phyloP scores from a whole-genome alignment of 352 stramenopile species.

The Pythium angustatum region DNA sequence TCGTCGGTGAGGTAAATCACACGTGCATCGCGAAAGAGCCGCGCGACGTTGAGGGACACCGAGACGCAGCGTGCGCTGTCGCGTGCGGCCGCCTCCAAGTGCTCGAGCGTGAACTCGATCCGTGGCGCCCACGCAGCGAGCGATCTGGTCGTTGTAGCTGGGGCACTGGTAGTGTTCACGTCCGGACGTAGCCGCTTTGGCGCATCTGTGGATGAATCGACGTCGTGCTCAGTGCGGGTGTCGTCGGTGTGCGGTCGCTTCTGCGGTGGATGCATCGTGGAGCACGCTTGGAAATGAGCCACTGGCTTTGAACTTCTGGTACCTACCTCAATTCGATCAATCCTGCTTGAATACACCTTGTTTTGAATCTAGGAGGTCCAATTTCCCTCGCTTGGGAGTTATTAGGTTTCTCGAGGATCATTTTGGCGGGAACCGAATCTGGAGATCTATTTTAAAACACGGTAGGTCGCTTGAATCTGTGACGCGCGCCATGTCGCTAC shows the following conservation, averaged over 20 bases:
- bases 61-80: constrained; percentile 28
- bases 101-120: constrained; percentile 24
- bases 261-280: not conserved
- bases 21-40: constrained; percentile 26
- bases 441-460: too few species aligned
- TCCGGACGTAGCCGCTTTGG: constrained; percentile 15
- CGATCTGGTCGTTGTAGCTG: not conserved
- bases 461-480: too few species aligned
- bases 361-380: too few species aligned
- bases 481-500: too few species aligned
- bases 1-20: constrained; percentile 35
- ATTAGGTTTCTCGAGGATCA: too few species aligned
- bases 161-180: not conserved
- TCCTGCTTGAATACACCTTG: too few species aligned
- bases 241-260: too few species aligned
- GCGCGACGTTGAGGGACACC: constrained; percentile 26
- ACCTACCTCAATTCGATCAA: not conserved
- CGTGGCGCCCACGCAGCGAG: not conserved
- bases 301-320: not conserved
- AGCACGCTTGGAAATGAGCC: not conserved
- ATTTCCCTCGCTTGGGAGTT: too few species aligned
- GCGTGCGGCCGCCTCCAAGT: constrained; percentile 16
- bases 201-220: not conserved
- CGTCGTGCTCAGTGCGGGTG: too few species aligned
- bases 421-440: too few species aligned